A percentile compares a stretch with the other conserved stretches of the same genome.
phyloP scores from a whole-genome alignment of 306 rosid species.

The Luffa aegyptiaca region DNA sequence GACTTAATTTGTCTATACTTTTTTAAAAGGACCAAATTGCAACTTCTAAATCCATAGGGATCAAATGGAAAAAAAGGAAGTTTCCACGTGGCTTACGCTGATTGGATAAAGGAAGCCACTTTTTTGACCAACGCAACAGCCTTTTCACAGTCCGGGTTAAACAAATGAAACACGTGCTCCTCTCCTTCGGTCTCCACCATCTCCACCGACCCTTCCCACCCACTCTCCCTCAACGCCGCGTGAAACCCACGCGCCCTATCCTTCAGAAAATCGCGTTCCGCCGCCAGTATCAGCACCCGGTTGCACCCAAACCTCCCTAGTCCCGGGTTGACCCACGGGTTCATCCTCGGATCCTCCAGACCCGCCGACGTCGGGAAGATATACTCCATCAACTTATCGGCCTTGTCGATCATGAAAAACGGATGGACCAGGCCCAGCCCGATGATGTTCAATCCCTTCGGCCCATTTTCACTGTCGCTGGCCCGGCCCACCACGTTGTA shows the following conservation, averaged over 20 bases:
- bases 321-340: conserved; percentile 21
- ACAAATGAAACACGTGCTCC: conserved; percentile 25
- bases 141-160: conserved; percentile 3
- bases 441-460: neutral
- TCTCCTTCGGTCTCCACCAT: conserved; percentile 17
- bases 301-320: conserved; percentile 10
- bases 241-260: conserved; percentile 15
- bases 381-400: conserved; percentile 12
- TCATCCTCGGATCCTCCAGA: conserved; percentile 20
- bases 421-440: conserved; percentile 23
- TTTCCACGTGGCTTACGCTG: neutral
- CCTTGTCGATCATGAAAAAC: conserved; percentile 7
- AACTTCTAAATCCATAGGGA: too few species aligned
- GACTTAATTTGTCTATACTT: too few species aligned
- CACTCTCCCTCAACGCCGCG: conserved; percentile 15
- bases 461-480: neutral
- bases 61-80: neutral
- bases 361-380: conserved; percentile 19
- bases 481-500: conserved; percentile 17
- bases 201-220: conserved; percentile 22
- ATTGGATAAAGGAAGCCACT: conserved; percentile 10
- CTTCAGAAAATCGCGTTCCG: conserved; percentile 16
- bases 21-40: too few species aligned
- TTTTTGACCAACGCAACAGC: conserved; percentile 14
- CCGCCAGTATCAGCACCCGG: conserved; percentile 21